Conservation (phyloP, 2,329 filamentous ascomycete genomes). For the Trichoderma asperellum region DNA sequence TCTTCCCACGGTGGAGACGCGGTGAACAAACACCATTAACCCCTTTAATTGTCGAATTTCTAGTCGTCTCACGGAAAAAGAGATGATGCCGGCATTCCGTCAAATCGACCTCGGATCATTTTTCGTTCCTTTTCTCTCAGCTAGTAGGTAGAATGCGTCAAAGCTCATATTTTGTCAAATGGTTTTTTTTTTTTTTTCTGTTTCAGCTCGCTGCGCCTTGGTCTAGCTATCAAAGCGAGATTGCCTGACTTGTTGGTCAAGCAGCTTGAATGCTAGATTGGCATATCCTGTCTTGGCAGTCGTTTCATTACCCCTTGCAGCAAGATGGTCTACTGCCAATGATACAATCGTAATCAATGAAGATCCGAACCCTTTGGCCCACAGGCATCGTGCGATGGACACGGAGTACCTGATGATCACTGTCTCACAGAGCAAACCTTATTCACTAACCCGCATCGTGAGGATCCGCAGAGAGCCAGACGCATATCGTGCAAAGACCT, state of each 20-base stretch:
- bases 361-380: constrained; percentile 12
- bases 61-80: background rate
- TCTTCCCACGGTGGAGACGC: constrained; percentile 26
- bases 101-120: background rate
- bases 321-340: background rate
- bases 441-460: background rate
- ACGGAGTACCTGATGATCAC: constrained; percentile 22
- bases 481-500: background rate
- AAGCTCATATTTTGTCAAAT: background rate
- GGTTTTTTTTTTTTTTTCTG: background rate
- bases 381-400: constrained; percentile 21
- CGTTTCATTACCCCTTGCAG: constrained; percentile 5
- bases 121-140: background rate
- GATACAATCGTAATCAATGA: constrained; percentile 1
- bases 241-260: background rate
- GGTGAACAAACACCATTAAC: constrained; percentile 22
- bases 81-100: constrained; percentile 3
- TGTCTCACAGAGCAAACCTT: constrained; percentile 19
- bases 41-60: constrained; percentile 19
- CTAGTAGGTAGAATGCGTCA: background rate
- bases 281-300: constrained; percentile 16
- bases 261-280: background rate
- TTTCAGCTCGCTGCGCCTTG: constrained; percentile 1
- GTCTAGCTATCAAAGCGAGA: constrained; percentile 6
- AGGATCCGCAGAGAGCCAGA: background rate